phyloP scores from a whole-genome alignment of 2,329 filamentous ascomycete genomes.

The Ophidiomyces ophidiicola region DNA sequence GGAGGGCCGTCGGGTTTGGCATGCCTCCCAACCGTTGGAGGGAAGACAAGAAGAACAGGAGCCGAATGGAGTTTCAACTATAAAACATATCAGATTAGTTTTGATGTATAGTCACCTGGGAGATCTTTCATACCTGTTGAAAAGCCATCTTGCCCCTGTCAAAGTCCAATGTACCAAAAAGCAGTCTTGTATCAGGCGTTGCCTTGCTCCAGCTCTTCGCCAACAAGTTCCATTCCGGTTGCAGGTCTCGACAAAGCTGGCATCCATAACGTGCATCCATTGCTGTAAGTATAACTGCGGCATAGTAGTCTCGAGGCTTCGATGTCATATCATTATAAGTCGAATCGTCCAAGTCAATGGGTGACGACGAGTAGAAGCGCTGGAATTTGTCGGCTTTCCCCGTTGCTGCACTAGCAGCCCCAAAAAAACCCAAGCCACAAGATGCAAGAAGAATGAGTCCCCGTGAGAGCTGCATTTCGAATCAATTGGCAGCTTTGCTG shows the following conservation, averaged over 20 bases:
- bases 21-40: slow-evolving; percentile 68
- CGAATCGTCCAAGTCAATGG: slow-evolving; percentile 66
- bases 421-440: too few relatives aligned
- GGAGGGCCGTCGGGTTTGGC: slow-evolving; percentile 59
- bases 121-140: slow-evolving; percentile 53
- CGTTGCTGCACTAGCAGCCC: too few relatives aligned
- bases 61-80: slow-evolving; percentile 90
- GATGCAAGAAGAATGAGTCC: too few relatives aligned
- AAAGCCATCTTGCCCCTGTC: slow-evolving; percentile 71
- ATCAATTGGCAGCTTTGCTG: too few relatives aligned
- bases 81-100: slow-evolving; percentile 3
- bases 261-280: slow-evolving; percentile 74
- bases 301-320: slow-evolving; percentile 69
- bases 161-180: slow-evolving; percentile 85
- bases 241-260: slow-evolving; percentile 75
- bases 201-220: slow-evolving; percentile 78
- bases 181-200: slow-evolving; percentile 44
- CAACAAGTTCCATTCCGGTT: slow-evolving; percentile 85
- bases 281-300: slow-evolving; percentile 75
- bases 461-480: too few relatives aligned
- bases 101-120: slow-evolving; percentile 2
- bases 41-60: slow-evolving; percentile 77
- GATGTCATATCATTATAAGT: slow-evolving; percentile 64
- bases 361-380: slow-evolving; percentile 44
- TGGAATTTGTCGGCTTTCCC: too few relatives aligned